These are phyloP conservation scores for Cephaloascus fragrans DNA, from an alignment of 805 yeast species.

Conservation along the genomic window DNA sequence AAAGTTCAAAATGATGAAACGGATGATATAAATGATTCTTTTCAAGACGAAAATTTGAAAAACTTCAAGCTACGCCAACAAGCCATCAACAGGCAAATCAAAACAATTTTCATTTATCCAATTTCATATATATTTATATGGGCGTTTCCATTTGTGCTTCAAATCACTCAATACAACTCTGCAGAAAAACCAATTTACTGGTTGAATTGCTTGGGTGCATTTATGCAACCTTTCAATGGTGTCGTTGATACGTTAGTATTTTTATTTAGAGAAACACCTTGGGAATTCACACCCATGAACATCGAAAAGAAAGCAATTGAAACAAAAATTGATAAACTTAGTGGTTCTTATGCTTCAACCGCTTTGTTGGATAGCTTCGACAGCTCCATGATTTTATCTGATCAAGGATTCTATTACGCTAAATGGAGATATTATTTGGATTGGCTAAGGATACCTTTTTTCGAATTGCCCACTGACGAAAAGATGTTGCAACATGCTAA, in stretches of 20 bases:
- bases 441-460: conserved; percentile 32
- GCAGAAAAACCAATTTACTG: conserved; percentile 46
- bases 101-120: conserved; percentile 76
- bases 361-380: conserved; percentile 1
- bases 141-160: conserved; percentile 69
- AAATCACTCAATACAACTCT: conserved; percentile 45
- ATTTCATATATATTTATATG: conserved; percentile 71
- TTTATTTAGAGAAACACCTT: conserved; percentile 69
- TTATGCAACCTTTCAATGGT: conserved; percentile 75
- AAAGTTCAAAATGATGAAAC: background rate
- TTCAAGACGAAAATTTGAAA: conserved; percentile 53
- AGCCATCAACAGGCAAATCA: conserved; percentile 68
- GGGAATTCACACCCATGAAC: conserved; percentile 42
- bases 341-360: background rate
- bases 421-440: conserved; percentile 29
- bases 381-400: conserved; percentile 13
- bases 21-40: conserved; percentile 15
- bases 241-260: conserved; percentile 70
- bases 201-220: conserved; percentile 59
- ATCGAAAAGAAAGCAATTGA: conserved; percentile 25
- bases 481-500: conserved; percentile 14
- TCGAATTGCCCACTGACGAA: conserved; percentile 29
- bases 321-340: conserved; percentile 13
- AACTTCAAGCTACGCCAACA: conserved; percentile 54
- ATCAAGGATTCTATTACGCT: conserved; percentile 18